Percentiles rank a stretch among this genome's conserved stretches.
These are phyloP conservation scores for Arthrobotrys sinensis DNA, from an alignment of 2,329 filamentous ascomycete species.

Conservation along the genomic window DNA sequence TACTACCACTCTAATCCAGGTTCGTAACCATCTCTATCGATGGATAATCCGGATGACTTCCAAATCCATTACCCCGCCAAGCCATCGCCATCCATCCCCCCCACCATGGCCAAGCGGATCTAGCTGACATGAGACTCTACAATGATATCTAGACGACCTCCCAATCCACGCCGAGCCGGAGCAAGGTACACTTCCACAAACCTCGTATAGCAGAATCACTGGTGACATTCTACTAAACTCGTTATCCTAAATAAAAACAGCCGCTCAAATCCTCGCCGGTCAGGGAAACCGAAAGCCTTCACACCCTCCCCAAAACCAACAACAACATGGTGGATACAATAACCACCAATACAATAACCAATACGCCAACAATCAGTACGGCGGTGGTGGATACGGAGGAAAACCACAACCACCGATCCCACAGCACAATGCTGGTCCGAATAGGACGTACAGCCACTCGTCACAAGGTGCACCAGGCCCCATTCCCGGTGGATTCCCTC, in stretches of 20 bases:
- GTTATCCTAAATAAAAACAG: neutral
- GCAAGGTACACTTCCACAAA: constrained; percentile 39
- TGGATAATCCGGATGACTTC: constrained; percentile 9
- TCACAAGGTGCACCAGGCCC: constrained; percentile 3
- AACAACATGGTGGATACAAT: constrained; percentile 42
- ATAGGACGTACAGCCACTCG: constrained; percentile 45
- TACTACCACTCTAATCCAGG: constrained; percentile 60
- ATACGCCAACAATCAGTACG: constrained; percentile 23
- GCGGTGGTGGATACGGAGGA: constrained; percentile 37
- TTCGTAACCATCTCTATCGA: constrained; percentile 8
- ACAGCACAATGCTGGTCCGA: constrained; percentile 28
- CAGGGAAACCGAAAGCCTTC: constrained; percentile 28
- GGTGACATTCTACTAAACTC: neutral
- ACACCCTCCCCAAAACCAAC: constrained; percentile 22
- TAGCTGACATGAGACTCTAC: constrained; percentile 35
- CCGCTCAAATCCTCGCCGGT: constrained; percentile 54
- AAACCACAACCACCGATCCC: constrained; percentile 60
- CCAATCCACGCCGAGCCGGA: constrained; percentile 59
- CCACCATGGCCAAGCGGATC: constrained; percentile 18
- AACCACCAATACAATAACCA: constrained; percentile 37
- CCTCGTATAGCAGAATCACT: neutral
- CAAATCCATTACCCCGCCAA: constrained; percentile 54
- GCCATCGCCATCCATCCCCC: constrained; percentile 26
- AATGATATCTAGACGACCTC: constrained; percentile 46
- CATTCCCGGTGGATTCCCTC: constrained; percentile 55